phyloP scores from a whole-genome alignment of 371 early-diverging fungal species.

The Lichtheimia ramosa region DNA sequence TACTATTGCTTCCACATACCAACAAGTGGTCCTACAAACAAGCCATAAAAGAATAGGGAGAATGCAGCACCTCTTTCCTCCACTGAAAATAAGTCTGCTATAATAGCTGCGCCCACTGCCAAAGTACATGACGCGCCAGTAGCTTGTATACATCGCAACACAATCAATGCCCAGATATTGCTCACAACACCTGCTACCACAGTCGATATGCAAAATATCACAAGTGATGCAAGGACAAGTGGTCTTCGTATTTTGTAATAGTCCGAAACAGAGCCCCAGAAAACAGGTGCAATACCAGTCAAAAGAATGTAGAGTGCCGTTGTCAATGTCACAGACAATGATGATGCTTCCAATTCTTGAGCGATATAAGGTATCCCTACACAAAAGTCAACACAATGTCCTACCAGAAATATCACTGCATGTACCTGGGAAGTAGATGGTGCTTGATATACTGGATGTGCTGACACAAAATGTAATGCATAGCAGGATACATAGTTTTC shows the following conservation, averaged over 20 bases:
- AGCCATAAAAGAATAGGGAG: slow-evolving; percentile 49
- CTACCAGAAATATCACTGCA: background rate
- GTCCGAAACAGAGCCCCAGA: slow-evolving; percentile 72
- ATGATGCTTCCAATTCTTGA: slow-evolving; percentile 44
- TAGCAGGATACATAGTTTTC: slow-evolving; percentile 17
- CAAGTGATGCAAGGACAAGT: slow-evolving; percentile 54
- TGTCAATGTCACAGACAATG: slow-evolving; percentile 52
- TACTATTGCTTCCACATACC: slow-evolving; percentile 9
- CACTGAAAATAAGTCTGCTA: slow-evolving; percentile 23
- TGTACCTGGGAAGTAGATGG: slow-evolving; percentile 28
- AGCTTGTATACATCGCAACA: slow-evolving; percentile 69
- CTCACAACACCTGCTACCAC: slow-evolving; percentile 65
- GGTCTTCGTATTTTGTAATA: slow-evolving; percentile 54
- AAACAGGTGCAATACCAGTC: slow-evolving; percentile 60
- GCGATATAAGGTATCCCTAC: slow-evolving; percentile 47
- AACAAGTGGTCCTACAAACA: slow-evolving; percentile 48
- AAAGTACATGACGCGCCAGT: slow-evolving; percentile 63
- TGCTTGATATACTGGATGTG: slow-evolving; percentile 26
- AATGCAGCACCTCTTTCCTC: slow-evolving; percentile 32
- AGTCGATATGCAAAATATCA: slow-evolving; percentile 61
- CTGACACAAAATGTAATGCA: slow-evolving; percentile 20
- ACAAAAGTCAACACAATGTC: background rate
- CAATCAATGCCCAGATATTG: slow-evolving; percentile 57
- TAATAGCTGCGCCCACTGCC: slow-evolving; percentile 16
- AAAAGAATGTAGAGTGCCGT: slow-evolving; percentile 55